Base-by-base conservation (phyloP, 2,329 filamentous ascomycete species). In the Aspergillus melleus region DNA sequence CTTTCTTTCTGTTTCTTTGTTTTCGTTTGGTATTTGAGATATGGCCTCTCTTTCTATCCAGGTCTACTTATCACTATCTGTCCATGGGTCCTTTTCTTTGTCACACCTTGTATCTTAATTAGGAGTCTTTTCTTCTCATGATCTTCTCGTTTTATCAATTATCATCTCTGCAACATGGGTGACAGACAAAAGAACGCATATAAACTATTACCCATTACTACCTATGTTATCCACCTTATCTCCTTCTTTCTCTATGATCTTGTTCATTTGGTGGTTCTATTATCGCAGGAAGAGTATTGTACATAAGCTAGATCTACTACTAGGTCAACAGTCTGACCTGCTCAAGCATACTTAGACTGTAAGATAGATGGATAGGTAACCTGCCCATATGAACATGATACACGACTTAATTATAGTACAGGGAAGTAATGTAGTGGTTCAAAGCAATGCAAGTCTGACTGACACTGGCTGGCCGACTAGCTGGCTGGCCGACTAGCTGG, bases 21-120 rank as follows among this genome's bases (percentile, higher is more conserved):
- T 58, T 58, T 52, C 53, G 20, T 54, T 55, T 39, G 59, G 47
- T 51, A 29, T 59, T 46, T 58, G n/a, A 49, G 46, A 56, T 22
- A 30, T 12, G 52, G 26, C 16, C 16, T 16, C 3, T 6, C 14
- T 12, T 39, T n/a, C 4, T 14, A 6, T n/a, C 12, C 4, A 36
- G 36, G 36, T n/a, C 36, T 39, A 26, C 26, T 29, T 29, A 42
- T 42, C 10, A 36, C 32, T 36, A 36, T 36, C 16, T 42, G n/a
- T 42, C 4, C 36, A 42, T 42, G 4, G 16, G 36, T 54, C 52
- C 24, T 22, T 26, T 56, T 57, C 22, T 26, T 29, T 59, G 55
- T 32, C 39, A 8, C 30, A 46, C 20, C 29, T 16, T 46, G 36
- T 39, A 32, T 44, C 22, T 49, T 32, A 32, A 59, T 52, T 47